These are phyloP conservation scores for Pseudonectria buxi DNA, from an alignment of 2,329 filamentous ascomycete genomes.

Conservation along the genomic window DNA sequence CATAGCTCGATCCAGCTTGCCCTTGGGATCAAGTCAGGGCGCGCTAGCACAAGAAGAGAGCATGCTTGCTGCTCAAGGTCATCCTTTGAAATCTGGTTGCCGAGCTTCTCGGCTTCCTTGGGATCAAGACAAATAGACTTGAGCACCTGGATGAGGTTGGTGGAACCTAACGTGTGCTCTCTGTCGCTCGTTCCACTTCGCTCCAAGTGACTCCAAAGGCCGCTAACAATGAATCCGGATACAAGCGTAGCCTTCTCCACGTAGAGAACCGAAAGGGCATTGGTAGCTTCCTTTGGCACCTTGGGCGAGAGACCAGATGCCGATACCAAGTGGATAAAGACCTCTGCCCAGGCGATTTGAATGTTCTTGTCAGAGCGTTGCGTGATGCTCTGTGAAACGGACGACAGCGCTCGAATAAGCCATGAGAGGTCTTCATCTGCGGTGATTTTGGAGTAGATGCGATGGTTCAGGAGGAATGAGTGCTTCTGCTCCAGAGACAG, in stretches of 20 bases:
- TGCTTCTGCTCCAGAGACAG: slow-evolving; percentile 70
- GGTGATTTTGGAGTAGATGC: slow-evolving; percentile 75
- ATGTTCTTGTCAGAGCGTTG: slow-evolving; percentile 41
- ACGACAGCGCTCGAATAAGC: slow-evolving; percentile 63
- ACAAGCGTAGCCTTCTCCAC: slow-evolving; percentile 49
- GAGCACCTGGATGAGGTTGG: slow-evolving; percentile 55
- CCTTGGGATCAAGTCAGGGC: slow-evolving; percentile 68
- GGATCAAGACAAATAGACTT: slow-evolving; percentile 57
- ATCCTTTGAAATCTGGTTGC: slow-evolving; percentile 37
- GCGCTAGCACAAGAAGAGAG: slow-evolving; percentile 69
- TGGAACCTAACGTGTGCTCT: slow-evolving; percentile 63
- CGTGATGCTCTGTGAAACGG: slow-evolving; percentile 49
- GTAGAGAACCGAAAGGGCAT: slow-evolving; percentile 60
- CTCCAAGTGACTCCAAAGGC: slow-evolving; percentile 74
- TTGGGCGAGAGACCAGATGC: slow-evolving; percentile 53
- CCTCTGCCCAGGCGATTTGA: slow-evolving; percentile 73
- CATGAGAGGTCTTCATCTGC: slow-evolving; percentile 71
- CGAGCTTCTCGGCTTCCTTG: slow-evolving; percentile 40
- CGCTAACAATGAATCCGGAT: slow-evolving; percentile 58
- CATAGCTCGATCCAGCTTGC: slow-evolving; percentile 86
- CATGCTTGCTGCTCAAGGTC: slow-evolving; percentile 65
- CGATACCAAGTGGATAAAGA: slow-evolving; percentile 72
- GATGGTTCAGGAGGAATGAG: slow-evolving; percentile 78
- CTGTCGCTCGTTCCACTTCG: slow-evolving; percentile 65
- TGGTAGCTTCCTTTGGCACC: slow-evolving; percentile 56